Base-by-base conservation (phyloP, 495 filamentous ascomycete species). In the Immersiella caudata region DNA sequence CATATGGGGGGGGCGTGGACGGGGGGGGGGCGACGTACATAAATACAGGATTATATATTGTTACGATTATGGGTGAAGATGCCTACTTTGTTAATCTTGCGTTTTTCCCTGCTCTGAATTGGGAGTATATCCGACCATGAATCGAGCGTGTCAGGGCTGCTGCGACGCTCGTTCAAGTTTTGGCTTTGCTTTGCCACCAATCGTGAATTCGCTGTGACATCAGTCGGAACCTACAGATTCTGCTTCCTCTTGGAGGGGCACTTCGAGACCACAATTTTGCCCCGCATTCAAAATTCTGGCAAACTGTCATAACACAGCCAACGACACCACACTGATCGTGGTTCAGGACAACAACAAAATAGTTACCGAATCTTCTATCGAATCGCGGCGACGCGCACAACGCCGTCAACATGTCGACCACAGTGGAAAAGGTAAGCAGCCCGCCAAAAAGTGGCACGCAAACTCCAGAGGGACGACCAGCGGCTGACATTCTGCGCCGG, bases 361-460 rank as follows among this genome's bases (percentile, higher is more conserved):
- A 55, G 20, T 24, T 12, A 7, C 16, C 21, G 21, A 11, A 20
- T 55, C 20, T 55, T 2, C 8, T 4, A 26, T 4, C 11, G 8
- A n/a, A 24, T 26, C 56, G 18, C 21, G 18, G 56, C 21, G n/a
- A 33, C 26, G 18, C 56, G 24, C 22, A 27, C 22, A n/a, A 25
- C 29, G 62, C 36, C 29, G 79, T 79, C 85, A 93, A 80, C 68
- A 97, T 97, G 93, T 84, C 93, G 85, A 97, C 94, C 67, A 97
- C 93, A 51, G 92, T 96, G 74, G 94, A 97, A 66, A 97, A 97
- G 91, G 93, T 93, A 75, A 70, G 84, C 76, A 58, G 36, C n/a
- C 22, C 12, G 20, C 9, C 50, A 33, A 59, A n/a, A n/a, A n/a
- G n/a, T 3, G 16, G 12, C 18, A 20, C 36, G 50, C 8, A 18